Evolutionary conservation across 805 yeast genomes (phyloP), one percentile per base, ranked within the genome.

Genomic region (Metschnikowia arizonensis): DNA sequence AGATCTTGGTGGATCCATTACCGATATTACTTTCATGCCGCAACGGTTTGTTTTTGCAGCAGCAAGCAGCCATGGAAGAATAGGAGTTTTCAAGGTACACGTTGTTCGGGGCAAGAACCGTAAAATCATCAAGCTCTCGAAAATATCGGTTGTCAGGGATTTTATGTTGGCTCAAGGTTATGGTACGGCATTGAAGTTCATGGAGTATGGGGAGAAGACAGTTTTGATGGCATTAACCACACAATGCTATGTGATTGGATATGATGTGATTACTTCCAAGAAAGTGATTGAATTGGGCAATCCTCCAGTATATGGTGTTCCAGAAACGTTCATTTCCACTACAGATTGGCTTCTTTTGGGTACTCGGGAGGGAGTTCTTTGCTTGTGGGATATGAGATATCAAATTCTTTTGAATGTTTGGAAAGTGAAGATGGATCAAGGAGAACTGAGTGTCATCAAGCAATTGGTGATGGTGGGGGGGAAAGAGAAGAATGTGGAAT

Each of bases 341-440:
- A 64, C 69, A 21, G 66, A 76, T 4, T 88, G 96, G 88, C 59
- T 87, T 1, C 60, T 87, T 7, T 59, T 84, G 2, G 97, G 97
- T 0, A 87, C 97, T 0, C 66, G 77, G 0, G 76, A 75, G 32
- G 97, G 97, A 1, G 66, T 83, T 0, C 59, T 93, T 25, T 82
- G 81, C 50, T 63, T 91, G 12, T 89, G 96, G 95, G 97, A 89
- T 61, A 52, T 86, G 29, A 68, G 95, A 44, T 87, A 88, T 60
- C 72, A 72, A 29, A 47, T 84, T 0, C 66, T 76, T 33, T 66
- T 88, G 29, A 81, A 77, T 49, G 69, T 83, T 1, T 85, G 88
- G 81, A 74, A 76, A 8, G 73, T 88, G 36, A 76, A 72, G 33
- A 66, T 69, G 11, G 70, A 72, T 3, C 44, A 37, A 4, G 45